Base-by-base conservation (phyloP, 352 stramenopile genomes). In the Thraustotheca clavata region DNA sequence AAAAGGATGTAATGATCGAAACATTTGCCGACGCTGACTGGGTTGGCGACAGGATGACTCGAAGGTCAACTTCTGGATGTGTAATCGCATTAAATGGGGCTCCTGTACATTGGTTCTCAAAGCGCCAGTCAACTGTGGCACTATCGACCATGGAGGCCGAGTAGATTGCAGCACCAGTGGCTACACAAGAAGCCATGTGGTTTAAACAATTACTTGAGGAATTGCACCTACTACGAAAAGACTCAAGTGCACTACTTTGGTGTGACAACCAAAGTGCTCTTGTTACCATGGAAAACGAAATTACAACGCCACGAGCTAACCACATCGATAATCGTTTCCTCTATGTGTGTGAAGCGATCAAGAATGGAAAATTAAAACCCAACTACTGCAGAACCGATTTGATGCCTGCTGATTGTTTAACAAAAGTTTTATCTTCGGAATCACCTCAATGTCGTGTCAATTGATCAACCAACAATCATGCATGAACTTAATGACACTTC, bases 321-420 rank as follows among this genome's bases (percentile, higher is more conserved):
- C 62, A 76, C 55, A 75, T 75, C 39, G 70, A 72, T 39, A 67
- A 49, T 60, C 69, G 46, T 7, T 69, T 71, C 36, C 62, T 73
- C 31, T 52, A 63, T 54, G 69, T 73, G 34, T 62, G 62, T 33
- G 70, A 73, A 27, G 67, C 70, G 55, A 35, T 73, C 38, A 71
- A 75, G 18, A 39, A 52, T 31, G 54, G 62, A 34, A 34, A 63
- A 14, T 68, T 70, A 47, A 40, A 81, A 74, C 67, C 63, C 68
- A 67, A 72, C 65, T 63, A 72, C 62, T 59, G 74, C n/a, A n/a
- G n/a, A n/a, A n/a, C n/a, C n/a, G n/a, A n/a, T n/a, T n/a, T n/a
- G n/a, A n/a, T n/a, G n/a, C n/a, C n/a, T n/a, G n/a, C n/a, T n/a
- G n/a, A n/a, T n/a, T n/a, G n/a, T n/a, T n/a, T n/a, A n/a, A n/a